phyloP scores from a whole-genome alignment of 495 filamentous ascomycete genomes.

The Clavariopsis aquatica region DNA sequence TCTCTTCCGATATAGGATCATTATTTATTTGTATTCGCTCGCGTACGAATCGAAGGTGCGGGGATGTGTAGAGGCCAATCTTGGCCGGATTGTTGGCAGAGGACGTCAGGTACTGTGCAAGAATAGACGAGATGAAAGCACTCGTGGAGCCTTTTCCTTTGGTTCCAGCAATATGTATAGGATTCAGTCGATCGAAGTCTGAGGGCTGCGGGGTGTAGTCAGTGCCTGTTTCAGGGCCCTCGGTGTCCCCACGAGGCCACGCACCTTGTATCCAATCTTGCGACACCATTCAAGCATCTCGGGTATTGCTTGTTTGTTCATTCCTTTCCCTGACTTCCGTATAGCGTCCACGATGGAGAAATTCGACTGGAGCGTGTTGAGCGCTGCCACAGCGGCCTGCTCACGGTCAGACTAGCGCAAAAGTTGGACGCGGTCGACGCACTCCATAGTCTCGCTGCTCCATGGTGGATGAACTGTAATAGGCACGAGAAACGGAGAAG shows the following conservation, averaged over 20 bases:
- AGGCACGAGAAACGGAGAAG: not conserved
- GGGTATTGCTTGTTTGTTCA: conserved; percentile 67
- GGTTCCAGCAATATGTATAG: conserved; percentile 84
- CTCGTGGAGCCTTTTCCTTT: conserved; percentile 90
- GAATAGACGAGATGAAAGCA: conserved; percentile 65
- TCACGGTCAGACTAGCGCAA: not conserved
- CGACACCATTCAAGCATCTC: conserved; percentile 77
- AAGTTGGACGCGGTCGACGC: conserved; percentile 3
- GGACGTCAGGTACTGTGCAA: conserved; percentile 57
- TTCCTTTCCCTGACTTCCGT: conserved; percentile 64
- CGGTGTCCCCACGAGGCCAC: conserved; percentile 30
- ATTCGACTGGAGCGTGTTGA: conserved; percentile 90
- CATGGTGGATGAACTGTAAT: not conserved
- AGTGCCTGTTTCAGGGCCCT: not conserved
- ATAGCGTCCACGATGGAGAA: conserved; percentile 75
- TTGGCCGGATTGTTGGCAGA: conserved; percentile 49
- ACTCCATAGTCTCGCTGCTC: conserved; percentile 35
- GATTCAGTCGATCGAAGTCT: conserved; percentile 74
- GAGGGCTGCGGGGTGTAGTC: conserved; percentile 54
- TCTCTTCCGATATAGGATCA: conserved; percentile 67
- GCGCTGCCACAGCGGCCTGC: conserved; percentile 79
- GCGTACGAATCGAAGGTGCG: conserved; percentile 82
- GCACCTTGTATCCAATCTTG: conserved; percentile 77
- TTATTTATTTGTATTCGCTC: conserved; percentile 87
- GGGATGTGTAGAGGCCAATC: conserved; percentile 84